A percentile compares a stretch with the other conserved stretches of the same genome.
These are phyloP conservation scores for Coriolopsis trogii DNA, from an alignment of 1,284 basidiomycete species.

Conservation along the genomic window DNA sequence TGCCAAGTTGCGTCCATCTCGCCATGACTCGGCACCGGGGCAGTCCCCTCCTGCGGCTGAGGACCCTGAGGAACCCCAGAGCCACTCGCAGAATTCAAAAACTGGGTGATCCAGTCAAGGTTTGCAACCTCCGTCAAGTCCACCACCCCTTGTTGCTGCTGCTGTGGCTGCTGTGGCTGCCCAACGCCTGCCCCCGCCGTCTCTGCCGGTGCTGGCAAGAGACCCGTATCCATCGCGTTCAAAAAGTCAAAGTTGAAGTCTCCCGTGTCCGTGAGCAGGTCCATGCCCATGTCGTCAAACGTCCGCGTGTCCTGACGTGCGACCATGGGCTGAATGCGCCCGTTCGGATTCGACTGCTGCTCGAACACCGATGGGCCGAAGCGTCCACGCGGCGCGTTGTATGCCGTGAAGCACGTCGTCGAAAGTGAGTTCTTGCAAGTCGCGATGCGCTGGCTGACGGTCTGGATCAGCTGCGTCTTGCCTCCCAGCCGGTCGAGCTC, in stretches of 20 bases:
- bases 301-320: conserved; percentile 43
- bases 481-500: conserved; percentile 72
- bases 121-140: conserved; percentile 12
- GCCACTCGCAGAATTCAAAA: conserved; percentile 7
- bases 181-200: neutral
- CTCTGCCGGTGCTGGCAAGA: neutral
- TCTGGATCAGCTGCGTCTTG: conserved; percentile 46
- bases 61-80: conserved; percentile 11
- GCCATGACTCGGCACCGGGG: conserved; percentile 28
- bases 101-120: conserved; percentile 12
- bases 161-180: neutral
- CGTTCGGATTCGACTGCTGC: conserved; percentile 18
- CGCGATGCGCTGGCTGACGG: conserved; percentile 13
- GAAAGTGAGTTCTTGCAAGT: conserved; percentile 4
- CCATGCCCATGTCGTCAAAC: conserved; percentile 29
- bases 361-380: conserved; percentile 10
- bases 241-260: conserved; percentile 4
- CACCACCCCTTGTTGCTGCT: neutral
- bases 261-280: neutral
- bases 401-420: neutral
- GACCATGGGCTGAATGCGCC: conserved; percentile 40
- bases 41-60: conserved; percentile 2
- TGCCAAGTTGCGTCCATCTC: conserved; percentile 63
- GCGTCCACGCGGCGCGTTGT: neutral
- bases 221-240: no score